Base-by-base conservation (phyloP, 805 yeast species). In the Pichia manshurica region DNA sequence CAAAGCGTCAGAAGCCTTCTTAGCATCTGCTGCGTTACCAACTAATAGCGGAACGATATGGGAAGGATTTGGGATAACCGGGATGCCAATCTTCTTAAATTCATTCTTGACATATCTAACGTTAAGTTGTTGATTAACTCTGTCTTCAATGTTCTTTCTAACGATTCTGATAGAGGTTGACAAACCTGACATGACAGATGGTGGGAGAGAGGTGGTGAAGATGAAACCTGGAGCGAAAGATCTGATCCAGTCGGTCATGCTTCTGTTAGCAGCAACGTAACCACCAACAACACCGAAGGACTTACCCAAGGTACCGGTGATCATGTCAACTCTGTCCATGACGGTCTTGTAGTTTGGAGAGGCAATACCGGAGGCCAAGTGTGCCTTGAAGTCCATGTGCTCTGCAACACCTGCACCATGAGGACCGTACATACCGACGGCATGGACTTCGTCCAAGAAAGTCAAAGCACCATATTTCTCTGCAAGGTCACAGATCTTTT, bases 351-450 rank as follows among this genome's bases (percentile, higher is more conserved):
- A 58, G 42, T 69, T 67, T 54, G 80, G 77, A 16, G 78, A 70
- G 13, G 74, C 74, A 56, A 80, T 70, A 55, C 93, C 93, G 15
- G 81, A 66, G 49, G 71, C 64, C 61, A 87, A 78, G 64, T 91
- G 95, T 47, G 82, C 81, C 41, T 87, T 87, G 58, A 89, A 93
- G 69, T 93, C 87, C 60, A 85, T 74, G 66, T 93, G 99, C 69
- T 93, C 99, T 42, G 98, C 96, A 47, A 93, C 98, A 71, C 99
- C 99, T 31, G 96, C 99, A 63, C 99, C 99, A 60, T 87, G 96
- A 51, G 99, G 98, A 60, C 99, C 99, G 64, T 93, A 93, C 83
- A 93, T 78, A 47, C 99, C 99, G 41, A 93, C 98, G 32, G 99
- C 98, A 63, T 93, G 99, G 34, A 93, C 99, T 69, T 93, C 99